Percentiles rank a stretch among this genome's conserved stretches.
phyloP scores from a whole-genome alignment of 2,329 filamentous ascomycete genomes.

The Colletotrichum cereale region DNA sequence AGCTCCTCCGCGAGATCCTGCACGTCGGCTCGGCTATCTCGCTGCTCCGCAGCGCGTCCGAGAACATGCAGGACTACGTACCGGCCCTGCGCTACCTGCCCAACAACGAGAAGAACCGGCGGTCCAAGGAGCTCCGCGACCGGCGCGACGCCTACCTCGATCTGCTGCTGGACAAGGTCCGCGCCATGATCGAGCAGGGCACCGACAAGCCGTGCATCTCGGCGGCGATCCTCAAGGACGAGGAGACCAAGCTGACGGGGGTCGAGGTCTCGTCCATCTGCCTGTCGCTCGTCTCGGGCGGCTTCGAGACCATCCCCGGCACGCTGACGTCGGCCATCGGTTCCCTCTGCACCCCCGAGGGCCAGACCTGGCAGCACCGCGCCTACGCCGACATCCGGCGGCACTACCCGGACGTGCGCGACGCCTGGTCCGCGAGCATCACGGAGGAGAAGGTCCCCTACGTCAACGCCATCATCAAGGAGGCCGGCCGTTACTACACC shows the following conservation, averaged over 20 bases:
- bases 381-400: conserved; percentile 78
- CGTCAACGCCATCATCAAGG: conserved; percentile 82
- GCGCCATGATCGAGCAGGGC: conserved; percentile 53
- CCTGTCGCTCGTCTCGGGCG: conserved; percentile 84
- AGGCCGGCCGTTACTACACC: conserved; percentile 82
- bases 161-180: conserved; percentile 73
- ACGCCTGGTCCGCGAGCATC: conserved; percentile 81
- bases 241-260: conserved; percentile 57
- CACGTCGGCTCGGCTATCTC: conserved; percentile 81
- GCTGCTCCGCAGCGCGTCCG: conserved; percentile 82
- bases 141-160: conserved; percentile 76
- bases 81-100: conserved; percentile 72
- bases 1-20: conserved; percentile 78
- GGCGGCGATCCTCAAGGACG: conserved; percentile 67
- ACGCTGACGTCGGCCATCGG: conserved; percentile 86
- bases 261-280: conserved; percentile 85
- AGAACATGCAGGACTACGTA: conserved; percentile 90
- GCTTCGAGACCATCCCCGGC: conserved; percentile 83
- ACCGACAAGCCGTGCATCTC: conserved; percentile 58
- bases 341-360: conserved; percentile 76
- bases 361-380: conserved; percentile 77
- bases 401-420: conserved; percentile 75
- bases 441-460: conserved; percentile 82
- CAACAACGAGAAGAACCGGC: conserved; percentile 70
- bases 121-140: conserved; percentile 74